Conservation (phyloP, 345 rosid species). For the Eucalyptus camaldulensis region DNA sequence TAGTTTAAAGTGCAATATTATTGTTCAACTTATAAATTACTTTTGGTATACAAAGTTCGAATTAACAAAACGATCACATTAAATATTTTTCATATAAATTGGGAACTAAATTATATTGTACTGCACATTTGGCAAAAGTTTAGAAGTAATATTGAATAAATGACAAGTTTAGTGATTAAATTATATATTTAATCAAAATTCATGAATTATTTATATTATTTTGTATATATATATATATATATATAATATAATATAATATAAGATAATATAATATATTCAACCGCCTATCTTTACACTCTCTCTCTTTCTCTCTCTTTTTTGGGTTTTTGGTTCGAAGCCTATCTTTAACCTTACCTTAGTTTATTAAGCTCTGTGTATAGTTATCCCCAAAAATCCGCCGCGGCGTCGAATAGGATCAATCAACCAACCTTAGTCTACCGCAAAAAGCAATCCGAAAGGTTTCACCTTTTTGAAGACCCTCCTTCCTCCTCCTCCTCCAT, state of each 20-base stretch:
- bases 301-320: accelerated
- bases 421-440: neutral
- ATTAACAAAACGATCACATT: neutral
- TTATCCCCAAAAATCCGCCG: neutral
- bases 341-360: neutral
- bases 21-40: neutral
- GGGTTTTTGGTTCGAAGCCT: neutral
- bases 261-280: neutral
- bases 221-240: too few species aligned
- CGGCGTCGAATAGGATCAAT: neutral
- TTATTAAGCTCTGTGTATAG: neutral
- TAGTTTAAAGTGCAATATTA: too few species aligned
- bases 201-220: too few species aligned
- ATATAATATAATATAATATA: too few species aligned
- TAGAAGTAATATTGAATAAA: too few species aligned
- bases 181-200: too few species aligned
- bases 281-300: neutral
- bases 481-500: neutral
- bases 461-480: neutral
- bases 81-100: too few species aligned
- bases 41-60: accelerated
- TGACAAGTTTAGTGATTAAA: too few species aligned
- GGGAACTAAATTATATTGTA: neutral
- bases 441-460: neutral
- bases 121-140: accelerated